Base-by-base conservation (phyloP, 148 eudicot species). In the Cornus controversa region DNA sequence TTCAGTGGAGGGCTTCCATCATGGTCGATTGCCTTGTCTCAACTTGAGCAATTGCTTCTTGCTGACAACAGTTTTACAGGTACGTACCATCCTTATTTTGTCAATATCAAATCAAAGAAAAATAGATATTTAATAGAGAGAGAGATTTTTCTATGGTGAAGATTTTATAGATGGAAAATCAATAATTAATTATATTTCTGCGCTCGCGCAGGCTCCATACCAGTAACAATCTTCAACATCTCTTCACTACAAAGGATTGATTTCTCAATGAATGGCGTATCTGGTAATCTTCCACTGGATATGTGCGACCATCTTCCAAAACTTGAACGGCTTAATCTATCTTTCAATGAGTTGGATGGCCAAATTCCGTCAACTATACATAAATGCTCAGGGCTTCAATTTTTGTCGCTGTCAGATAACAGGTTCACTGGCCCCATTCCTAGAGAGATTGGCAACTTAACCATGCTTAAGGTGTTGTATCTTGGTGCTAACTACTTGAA, bases 1-100 rank as follows among this genome's bases (percentile, higher is more conserved):
- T 67, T 76, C 18, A 67, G 2, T 15, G 78, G 78, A 66, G 26
- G 22, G 22, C 20, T 76, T 40, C 78, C 78, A 45, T 14, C 63
- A 50, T 66, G 78, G 78, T 27, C 64, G 11, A 47, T 16, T 24
- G 10, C 22, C 18, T 50, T 50, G 14, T 4, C 57, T 13, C 8
- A 13, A 13, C 15, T 50, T 11, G 8, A 16, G 18, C 20, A 50
- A 18, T 50, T 50, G 18, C 16, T 11, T 50, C 57, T 50, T 13
- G 57, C 57, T 3, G 14, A 14, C 31, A 67, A 67, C 10, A 29
- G 70, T 67, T 67, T 67, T 29, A 42, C 29, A 37, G 73, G 73
- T 70, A 31, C n/a, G n/a, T n/a, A 2, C 27, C 3, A 70, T 70
- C 23, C 73, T 57, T 63, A n/a, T n/a, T 40, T 58, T 22, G 23